Conservation (phyloP, 208 protist genomes). For the Leishmania braziliensis region DNA sequence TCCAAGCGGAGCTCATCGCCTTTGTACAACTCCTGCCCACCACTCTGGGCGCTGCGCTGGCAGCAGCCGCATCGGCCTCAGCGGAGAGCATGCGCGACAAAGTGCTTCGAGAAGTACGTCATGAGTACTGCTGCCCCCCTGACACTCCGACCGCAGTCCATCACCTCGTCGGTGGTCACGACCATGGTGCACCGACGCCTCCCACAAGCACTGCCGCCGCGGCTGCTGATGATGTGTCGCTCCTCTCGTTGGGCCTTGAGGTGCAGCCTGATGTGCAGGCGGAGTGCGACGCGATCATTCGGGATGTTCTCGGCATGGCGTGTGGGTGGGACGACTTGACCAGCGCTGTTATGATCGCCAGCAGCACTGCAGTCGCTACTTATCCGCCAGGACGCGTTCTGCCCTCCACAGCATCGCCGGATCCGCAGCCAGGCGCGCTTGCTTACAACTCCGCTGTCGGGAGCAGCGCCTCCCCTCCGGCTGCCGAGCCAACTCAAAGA, state of each 20-base stretch:
- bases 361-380: not conserved
- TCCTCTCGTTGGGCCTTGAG: not conserved
- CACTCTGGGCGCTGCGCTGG: slow-evolving; percentile 7
- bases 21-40: slow-evolving; percentile 15
- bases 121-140: not conserved
- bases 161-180: not conserved
- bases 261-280: slow-evolving; percentile 28
- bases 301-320: slow-evolving; percentile 43
- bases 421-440: not conserved
- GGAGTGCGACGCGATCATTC: slow-evolving; percentile 62
- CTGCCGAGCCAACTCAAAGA: not conserved
- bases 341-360: slow-evolving; percentile 3
- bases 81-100: slow-evolving; percentile 8
- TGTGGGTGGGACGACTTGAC: slow-evolving; percentile 51
- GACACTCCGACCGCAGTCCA: not conserved
- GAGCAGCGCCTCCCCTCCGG: not conserved
- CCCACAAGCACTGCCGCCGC: not conserved
- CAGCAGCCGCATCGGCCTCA: not conserved
- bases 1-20: slow-evolving; percentile 14
- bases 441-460: not conserved
- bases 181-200: not conserved
- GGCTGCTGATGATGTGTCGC: not conserved
- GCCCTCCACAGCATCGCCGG: not conserved
- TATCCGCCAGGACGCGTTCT: not conserved
- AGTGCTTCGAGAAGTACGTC: slow-evolving; percentile 11